Base-by-base conservation (phyloP, 2,329 filamentous ascomycete genomes). In the Rutstroemia sydowiana region DNA sequence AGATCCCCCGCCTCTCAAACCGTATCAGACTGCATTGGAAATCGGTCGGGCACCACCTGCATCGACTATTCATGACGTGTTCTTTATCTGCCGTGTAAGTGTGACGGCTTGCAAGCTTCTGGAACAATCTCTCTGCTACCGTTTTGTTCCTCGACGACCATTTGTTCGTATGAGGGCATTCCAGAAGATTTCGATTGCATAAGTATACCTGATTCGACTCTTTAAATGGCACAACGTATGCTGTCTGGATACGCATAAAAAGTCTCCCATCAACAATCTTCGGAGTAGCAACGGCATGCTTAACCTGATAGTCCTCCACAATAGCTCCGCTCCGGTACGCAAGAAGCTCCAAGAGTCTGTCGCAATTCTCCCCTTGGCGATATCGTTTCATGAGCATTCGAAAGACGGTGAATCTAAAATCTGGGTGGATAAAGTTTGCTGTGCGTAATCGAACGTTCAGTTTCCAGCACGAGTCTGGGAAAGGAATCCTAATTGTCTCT, bases 351-450 rank as follows among this genome's bases (percentile, higher is more conserved):
- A 57, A 21, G 6, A 58, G 32, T 7, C 53, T 18, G 7, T 34
- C 3, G 5, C 16, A 32, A 21, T 48, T 45, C 16, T 23, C 45
- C 9, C 46, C 51, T 47, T 53, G 54, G 13, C 56, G 54, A 48
- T 55, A 16, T 18, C 44, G 56, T 40, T 55, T 57, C 56, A 58
- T 57, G 16, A 51, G 30, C 51, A 58, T 57, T 18, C 51, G 52
- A 11, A 58, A 58, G 2, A 57, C 28, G 1, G 41, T 51, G 14
- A 53, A 49, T 34, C 51, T 39, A 32, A 58, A 58, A 34, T 47
- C 13, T 26, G 54, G 54, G 34, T 58, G 54, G n/a, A 57, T 57
- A 40, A 34, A 55, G 32, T 20, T 44, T 31, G 39, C 48, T 4
- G 45, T 47, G 14, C 40, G 45, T 13, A 18, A 11, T 16, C 26